Evolutionary conservation across 2,329 filamentous ascomycete species (phyloP), one percentile per base, ranked within the genome.

Genomic region (Arthroderma sp.): DNA sequence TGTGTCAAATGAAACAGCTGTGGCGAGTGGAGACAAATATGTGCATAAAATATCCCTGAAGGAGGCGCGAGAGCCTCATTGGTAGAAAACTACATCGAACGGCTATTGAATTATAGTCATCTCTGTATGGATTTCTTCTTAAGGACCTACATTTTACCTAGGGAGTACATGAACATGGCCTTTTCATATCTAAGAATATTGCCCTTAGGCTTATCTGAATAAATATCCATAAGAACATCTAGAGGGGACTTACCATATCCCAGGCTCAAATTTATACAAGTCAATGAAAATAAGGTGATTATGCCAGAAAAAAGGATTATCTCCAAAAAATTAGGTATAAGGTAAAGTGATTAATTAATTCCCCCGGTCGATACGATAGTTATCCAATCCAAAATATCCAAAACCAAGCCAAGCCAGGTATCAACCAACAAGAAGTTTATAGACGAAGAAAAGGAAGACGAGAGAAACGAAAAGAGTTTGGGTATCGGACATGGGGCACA

Each of bases 401-500:
- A 49, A 49, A 33, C 47, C 7, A 51, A 51, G 28, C 47, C n/a
- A 43, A 43, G 35, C 35, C 15, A n/a, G 39, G 39, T 21, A 17
- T 19, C 17, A 13, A 43, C 17, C n/a, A 38, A 11, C 35, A 33
- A 33, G 25, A 51, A 31, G 21, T 47, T 6, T 41, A 47, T 47
- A 21, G 13, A 47, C 41, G 21, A 28, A 47, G 41, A 41, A 23
- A 23, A 33, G 31, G n/a, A 33, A 5, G 47, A 51, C n/a, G 47
- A 51, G 7, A 28, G 9, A 47, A 51, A 31, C 23, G 25, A 49
- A 19, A 51, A 17, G 47, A 51, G 9, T 8, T 51, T 31, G 47
- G 47, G 47, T 51, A 51, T 51, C 47, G 47, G 47, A 19, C 47
- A 51, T 51, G 47, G 47, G 25, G 47, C 25, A 51, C 47, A 35